Evolutionary conservation across 2,329 filamentous ascomycete species (phyloP).

Genomic region (Neonectria faginata): DNA sequence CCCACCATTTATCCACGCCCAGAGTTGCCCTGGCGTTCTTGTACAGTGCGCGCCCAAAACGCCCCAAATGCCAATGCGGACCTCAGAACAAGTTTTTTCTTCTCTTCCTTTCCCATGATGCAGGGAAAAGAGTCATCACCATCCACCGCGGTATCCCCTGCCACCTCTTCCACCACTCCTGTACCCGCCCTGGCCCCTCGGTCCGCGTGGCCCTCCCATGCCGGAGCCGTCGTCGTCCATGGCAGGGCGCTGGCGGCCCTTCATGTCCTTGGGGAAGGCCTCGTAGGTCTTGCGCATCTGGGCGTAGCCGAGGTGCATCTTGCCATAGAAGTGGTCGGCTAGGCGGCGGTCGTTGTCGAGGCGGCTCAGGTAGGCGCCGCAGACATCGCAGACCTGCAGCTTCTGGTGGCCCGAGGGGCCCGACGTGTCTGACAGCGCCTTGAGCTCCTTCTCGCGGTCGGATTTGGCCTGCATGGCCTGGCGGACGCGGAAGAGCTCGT

Average conservation of each 20-base stretch:
- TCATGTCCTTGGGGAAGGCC: constrained; percentile 86
- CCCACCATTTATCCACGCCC: constrained; percentile 11
- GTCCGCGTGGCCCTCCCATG: constrained; percentile 63
- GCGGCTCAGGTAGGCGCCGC: constrained; percentile 90
- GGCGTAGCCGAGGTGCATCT: constrained; percentile 98
- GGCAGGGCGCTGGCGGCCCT: constrained; percentile 73
- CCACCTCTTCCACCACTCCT: constrained; percentile 62
- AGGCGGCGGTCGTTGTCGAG: constrained; percentile 94
- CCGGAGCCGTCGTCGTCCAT: constrained; percentile 62
- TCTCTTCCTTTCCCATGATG: background rate
- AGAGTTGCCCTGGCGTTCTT: constrained; percentile 33
- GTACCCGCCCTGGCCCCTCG: constrained; percentile 66
- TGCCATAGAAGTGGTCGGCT: constrained; percentile 98
- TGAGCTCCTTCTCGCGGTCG: constrained; percentile 88
- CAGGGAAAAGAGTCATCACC: constrained; percentile 49
- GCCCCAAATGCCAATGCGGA: constrained; percentile 30
- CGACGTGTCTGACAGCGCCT: constrained; percentile 89
- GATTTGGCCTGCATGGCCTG: constrained; percentile 84
- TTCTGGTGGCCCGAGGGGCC: constrained; percentile 97
- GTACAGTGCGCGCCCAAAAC: constrained; percentile 38
- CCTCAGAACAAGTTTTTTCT: background rate
- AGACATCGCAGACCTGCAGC: constrained; percentile 97
- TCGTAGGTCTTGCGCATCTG: constrained; percentile 97
- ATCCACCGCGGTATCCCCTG: constrained; percentile 62
- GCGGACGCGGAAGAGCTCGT: constrained; percentile 88